A percentile compares a stretch with the other conserved stretches of the same genome.
phyloP scores from a whole-genome alignment of 305 asterid species.

The Ruellia speciosa region DNA sequence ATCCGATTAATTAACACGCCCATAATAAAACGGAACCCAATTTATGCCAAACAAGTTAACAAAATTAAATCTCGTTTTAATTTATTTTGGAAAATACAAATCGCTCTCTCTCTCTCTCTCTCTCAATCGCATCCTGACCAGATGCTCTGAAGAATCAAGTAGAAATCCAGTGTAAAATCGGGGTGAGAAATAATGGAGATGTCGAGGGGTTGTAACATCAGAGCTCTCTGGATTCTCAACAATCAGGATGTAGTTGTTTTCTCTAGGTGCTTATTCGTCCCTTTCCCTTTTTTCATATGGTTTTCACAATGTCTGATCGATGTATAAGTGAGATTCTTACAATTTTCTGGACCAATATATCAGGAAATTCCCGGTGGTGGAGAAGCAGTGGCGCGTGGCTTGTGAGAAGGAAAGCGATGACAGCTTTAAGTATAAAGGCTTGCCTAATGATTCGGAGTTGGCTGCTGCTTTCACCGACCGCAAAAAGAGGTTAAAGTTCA shows the following conservation, averaged over 20 bases:
- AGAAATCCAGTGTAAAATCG: neutral
- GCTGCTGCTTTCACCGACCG: constrained; percentile 70
- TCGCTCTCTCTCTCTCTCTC: neutral
- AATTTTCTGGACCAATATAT: constrained; percentile 2
- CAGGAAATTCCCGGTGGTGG: constrained; percentile 94
- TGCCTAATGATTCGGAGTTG: constrained; percentile 59
- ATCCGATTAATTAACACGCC: no score
- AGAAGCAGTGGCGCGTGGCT: constrained; percentile 76
- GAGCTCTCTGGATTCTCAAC: constrained; percentile 94
- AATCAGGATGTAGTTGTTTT: constrained; percentile 67
- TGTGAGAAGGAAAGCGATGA: constrained; percentile 44
- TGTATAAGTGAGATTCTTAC: constrained; percentile 9
- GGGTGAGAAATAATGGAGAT: constrained; percentile 27
- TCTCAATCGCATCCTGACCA: neutral
- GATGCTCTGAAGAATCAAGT: neutral
- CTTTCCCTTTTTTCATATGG: neutral
- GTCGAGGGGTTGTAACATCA: constrained; percentile 68
- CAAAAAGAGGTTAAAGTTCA: constrained; percentile 49
- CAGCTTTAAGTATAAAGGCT: constrained; percentile 24
- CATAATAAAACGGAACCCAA: no score
- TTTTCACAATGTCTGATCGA: constrained; percentile 15
- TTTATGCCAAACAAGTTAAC: no score
- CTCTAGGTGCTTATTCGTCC: constrained; percentile 49
- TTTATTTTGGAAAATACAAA: neutral
- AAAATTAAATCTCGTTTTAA: neutral